These are phyloP conservation scores for Filosporella fistucella DNA, from an alignment of 495 filamentous ascomycete genomes.

Conservation along the genomic window DNA sequence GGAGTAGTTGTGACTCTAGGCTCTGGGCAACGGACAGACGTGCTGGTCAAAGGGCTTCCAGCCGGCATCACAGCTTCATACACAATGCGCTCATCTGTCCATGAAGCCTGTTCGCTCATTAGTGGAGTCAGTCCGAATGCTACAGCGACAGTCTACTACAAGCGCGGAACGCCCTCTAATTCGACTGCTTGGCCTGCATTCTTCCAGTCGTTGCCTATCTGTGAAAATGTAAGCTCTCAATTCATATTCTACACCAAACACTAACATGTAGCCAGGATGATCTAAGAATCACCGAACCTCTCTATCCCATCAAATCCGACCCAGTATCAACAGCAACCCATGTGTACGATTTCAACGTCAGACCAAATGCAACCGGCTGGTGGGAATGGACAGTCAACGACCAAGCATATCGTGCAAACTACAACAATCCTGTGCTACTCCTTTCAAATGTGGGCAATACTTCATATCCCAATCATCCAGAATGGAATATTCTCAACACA, in stretches of 20 bases:
- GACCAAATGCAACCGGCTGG: constrained; percentile 43
- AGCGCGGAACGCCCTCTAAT: no score
- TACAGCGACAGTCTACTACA: constrained; percentile 45
- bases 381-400: constrained; percentile 54
- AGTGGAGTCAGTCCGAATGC: constrained; percentile 37
- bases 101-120: constrained; percentile 32
- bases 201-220: no score
- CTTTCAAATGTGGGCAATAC: constrained; percentile 46
- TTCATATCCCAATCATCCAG: constrained; percentile 32
- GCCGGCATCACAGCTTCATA: constrained; percentile 44
- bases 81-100: constrained; percentile 37
- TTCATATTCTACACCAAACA: constrained; percentile 27
- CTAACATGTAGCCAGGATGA: constrained; percentile 41
- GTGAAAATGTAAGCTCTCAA: constrained; percentile 20
- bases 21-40: constrained; percentile 66
- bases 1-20: constrained; percentile 9
- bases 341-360: constrained; percentile 33
- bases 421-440: constrained; percentile 53
- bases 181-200: no score
- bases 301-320: constrained; percentile 39
- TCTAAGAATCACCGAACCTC: constrained; percentile 41
- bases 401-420: constrained; percentile 51
- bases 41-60: constrained; percentile 29
- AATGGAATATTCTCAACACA: constrained; percentile 56
- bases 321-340: constrained; percentile 32